Conservation (phyloP, 148 eudicot genomes). For the Vaccinium myrtillus region DNA sequence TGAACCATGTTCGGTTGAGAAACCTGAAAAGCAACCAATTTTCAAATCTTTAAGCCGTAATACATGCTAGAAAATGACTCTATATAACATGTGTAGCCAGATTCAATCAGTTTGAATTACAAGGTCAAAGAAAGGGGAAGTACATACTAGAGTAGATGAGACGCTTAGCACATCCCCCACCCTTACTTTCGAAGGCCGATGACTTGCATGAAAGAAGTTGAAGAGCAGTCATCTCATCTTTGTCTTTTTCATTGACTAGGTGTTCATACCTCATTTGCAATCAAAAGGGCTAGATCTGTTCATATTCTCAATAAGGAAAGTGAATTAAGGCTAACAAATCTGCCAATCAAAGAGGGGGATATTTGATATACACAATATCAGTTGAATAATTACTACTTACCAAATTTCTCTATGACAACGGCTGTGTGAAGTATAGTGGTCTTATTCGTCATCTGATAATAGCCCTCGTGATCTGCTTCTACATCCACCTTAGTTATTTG, state of each 20-base stretch:
- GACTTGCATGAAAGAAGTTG: conserved; percentile 23
- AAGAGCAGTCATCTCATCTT: conserved; percentile 23
- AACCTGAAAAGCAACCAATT: not conserved
- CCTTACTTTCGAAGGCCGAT: conserved; percentile 1
- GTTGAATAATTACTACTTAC: conserved; percentile 14
- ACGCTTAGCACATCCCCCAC: not conserved
- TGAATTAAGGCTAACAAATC: not conserved
- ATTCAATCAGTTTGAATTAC: not conserved
- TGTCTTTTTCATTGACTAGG: conserved; percentile 1
- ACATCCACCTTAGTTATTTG: not conserved
- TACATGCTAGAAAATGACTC: not conserved
- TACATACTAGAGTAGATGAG: not conserved
- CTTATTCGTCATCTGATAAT: not conserved
- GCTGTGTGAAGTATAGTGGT: conserved; percentile 19
- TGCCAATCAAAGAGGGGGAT: not conserved
- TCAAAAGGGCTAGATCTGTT: conserved; percentile 15
- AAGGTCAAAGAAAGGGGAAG: not conserved
- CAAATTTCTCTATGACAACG: conserved; percentile 6
- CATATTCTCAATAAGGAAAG: not conserved
- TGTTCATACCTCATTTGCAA: not conserved
- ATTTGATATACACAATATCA: not conserved
- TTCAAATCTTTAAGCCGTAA: not conserved
- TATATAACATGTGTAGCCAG: not conserved
- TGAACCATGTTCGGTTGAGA: not conserved
- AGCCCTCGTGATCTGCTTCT: not conserved